Evolutionary conservation across 2,329 filamentous ascomycete genomes (phyloP), one percentile per base, ranked within the genome.

Genomic region (Fusarium gaditjirri): DNA sequence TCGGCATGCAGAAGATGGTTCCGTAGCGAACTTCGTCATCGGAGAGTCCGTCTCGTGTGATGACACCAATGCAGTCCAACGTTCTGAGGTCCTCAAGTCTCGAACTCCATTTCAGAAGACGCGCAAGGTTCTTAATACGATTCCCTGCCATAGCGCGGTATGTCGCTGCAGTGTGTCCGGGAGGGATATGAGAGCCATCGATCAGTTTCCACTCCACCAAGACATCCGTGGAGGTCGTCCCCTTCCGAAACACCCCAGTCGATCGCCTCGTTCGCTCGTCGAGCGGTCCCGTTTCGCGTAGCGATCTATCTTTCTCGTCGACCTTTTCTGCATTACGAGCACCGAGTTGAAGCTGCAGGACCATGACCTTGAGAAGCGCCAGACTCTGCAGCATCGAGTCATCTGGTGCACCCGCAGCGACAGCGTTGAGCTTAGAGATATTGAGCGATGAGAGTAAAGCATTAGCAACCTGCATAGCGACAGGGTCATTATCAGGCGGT

Each of bases 221-320:
- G 10, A 39, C 33, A n/a, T 53, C 33, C 6, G 49, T n/a, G 2
- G 19, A 11, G 3, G 5, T 17, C 1, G 33, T 5, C 0, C 49
- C 49, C 7, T 53, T 53, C 25, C 23, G 33, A 4, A 53, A 39
- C 0, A 39, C 10, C 1, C 33, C 33, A 3, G 7, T 27, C 0
- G 49, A 39, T n/a, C 19, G 19, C 2, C 1, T 27, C 0, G 19
- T 53, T n/a, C 33, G 23, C 19, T 27, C 19, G 17, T 39, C 19
- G 0, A 17, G 23, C 11, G 2, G 7, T 1, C 19, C 49, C 7
- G 23, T 53, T 12, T 53, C 33, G 12, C 19, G 33, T 2, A 53
- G 19, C 0, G 19, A 27, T 8, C 23, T 6, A 5, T 53, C 33
- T 6, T 53, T 53, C 23, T 39, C 23, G 1, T 53, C 23, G 2